Conservation (phyloP, 495 filamentous ascomycete species). For the Penicillium egyptiacum region DNA sequence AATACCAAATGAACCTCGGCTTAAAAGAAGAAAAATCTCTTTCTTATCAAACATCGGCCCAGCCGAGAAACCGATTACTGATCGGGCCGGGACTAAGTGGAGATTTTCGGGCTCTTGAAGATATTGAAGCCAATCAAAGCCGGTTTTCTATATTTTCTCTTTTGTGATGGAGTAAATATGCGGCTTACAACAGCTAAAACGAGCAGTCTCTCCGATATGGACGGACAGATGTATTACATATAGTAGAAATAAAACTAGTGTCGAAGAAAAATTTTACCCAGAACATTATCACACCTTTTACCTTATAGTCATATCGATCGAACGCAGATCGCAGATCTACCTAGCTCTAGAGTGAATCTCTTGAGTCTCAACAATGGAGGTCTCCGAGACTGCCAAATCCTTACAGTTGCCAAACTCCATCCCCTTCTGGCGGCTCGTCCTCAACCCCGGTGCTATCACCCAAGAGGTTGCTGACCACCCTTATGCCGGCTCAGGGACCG, state of each 20-base stretch:
- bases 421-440: constrained; percentile 39
- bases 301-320: not conserved
- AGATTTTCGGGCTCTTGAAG: not conserved
- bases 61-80: constrained; percentile 8
- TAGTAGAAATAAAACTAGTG: not conserved
- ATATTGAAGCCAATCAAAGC: not conserved
- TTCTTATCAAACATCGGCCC: not conserved
- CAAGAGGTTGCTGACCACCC: constrained; percentile 51
- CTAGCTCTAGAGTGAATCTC: too few species aligned
- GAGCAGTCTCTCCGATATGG: constrained; percentile 21
- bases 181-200: not conserved
- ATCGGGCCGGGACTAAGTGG: constrained; percentile 10
- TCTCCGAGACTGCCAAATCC: constrained; percentile 10
- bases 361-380: constrained; percentile 9
- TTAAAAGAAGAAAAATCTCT: constrained; percentile 1
- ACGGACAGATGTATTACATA: not conserved
- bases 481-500: constrained; percentile 65
- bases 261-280: not conserved
- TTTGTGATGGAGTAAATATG: not conserved
- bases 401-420: constrained; percentile 19
- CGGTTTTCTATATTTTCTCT: not conserved
- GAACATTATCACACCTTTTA: not conserved
- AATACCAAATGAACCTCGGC: constrained; percentile 5
- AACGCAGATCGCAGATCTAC: not conserved
- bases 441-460: constrained; percentile 48